These are phyloP conservation scores for Nemania sp. DNA, from an alignment of 2,329 filamentous ascomycete species.

Conservation along the genomic window DNA sequence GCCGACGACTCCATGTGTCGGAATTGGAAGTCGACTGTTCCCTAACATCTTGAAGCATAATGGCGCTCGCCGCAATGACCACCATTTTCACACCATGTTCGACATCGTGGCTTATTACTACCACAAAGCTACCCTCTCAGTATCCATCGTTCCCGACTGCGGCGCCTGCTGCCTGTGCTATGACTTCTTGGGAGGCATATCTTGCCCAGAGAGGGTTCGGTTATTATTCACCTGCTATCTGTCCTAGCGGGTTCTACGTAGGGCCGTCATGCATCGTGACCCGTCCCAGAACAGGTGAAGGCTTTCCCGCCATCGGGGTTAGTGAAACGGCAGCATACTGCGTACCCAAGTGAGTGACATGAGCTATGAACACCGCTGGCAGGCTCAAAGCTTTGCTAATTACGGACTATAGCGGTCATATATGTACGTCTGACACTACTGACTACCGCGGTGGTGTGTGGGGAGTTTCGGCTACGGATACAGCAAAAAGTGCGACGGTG, in stretches of 20 bases:
- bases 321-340: slow-evolving; percentile 35
- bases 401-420: slow-evolving; percentile 37
- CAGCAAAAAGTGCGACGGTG: slow-evolving; percentile 17
- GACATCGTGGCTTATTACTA: slow-evolving; percentile 46
- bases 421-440: slow-evolving; percentile 45
- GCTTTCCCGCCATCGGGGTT: slow-evolving; percentile 28
- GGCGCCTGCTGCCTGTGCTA: slow-evolving; percentile 38
- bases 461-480: slow-evolving; percentile 32
- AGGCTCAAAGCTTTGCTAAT: not conserved
- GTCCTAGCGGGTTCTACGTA: slow-evolving; percentile 30
- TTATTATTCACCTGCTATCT: slow-evolving; percentile 35
- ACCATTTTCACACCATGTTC: slow-evolving; percentile 47
- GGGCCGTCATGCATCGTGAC: slow-evolving; percentile 29
- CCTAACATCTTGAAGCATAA: slow-evolving; percentile 14
- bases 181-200: slow-evolving; percentile 43
- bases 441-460: slow-evolving; percentile 28
- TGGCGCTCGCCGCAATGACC: slow-evolving; percentile 43
- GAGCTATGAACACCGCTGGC: not conserved
- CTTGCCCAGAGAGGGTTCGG: slow-evolving; percentile 42
- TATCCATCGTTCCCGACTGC: slow-evolving; percentile 41
- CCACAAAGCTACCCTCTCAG: slow-evolving; percentile 44
- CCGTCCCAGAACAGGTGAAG: slow-evolving; percentile 36
- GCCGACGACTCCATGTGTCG: slow-evolving; percentile 3
- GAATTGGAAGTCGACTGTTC: slow-evolving; percentile 7
- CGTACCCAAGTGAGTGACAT: slow-evolving; percentile 33